Conservation (phyloP, 192 early-diverging fungal species). For the Blastocladiella britannica region DNA sequence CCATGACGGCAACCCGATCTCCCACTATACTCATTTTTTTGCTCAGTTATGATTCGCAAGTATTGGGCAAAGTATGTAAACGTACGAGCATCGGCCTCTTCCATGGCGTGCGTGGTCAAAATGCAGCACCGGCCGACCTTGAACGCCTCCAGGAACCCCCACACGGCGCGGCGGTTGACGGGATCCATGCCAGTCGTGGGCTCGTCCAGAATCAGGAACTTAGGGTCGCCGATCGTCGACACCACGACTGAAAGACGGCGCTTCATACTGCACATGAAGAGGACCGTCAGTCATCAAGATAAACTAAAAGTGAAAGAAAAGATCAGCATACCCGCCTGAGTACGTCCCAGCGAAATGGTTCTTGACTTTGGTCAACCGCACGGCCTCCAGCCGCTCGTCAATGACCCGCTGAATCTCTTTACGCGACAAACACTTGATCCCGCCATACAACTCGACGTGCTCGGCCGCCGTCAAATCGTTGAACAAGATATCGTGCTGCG, state of each 20-base stretch:
- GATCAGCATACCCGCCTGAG: too few relatives aligned
- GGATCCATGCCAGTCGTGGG: conserved; percentile 58
- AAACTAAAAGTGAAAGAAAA: too few relatives aligned
- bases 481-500: conserved; percentile 57
- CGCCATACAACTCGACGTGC: conserved; percentile 49
- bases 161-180: conserved; percentile 53
- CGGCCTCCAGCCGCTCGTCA: conserved; percentile 45
- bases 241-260: conserved; percentile 46
- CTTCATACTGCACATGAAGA: too few relatives aligned
- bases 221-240: conserved; percentile 48
- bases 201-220: conserved; percentile 47
- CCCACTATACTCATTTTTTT: too few relatives aligned
- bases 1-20: conserved; percentile 44
- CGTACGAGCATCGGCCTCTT: conserved; percentile 37
- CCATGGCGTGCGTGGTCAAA: conserved; percentile 53
- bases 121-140: conserved; percentile 48
- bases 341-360: conserved; percentile 40
- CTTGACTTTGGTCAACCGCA: conserved; percentile 41
- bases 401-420: conserved; percentile 24
- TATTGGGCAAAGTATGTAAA: too few relatives aligned
- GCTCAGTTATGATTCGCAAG: too few relatives aligned
- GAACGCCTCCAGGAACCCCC: conserved; percentile 58
- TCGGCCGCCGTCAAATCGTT: conserved; percentile 50
- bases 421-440: conserved; percentile 46
- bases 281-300: too few relatives aligned